A percentile compares a stretch with the other conserved stretches of the same genome.
phyloP scores from a whole-genome alignment of 2,329 filamentous ascomycete species.

The Escovopsis sp. region DNA sequence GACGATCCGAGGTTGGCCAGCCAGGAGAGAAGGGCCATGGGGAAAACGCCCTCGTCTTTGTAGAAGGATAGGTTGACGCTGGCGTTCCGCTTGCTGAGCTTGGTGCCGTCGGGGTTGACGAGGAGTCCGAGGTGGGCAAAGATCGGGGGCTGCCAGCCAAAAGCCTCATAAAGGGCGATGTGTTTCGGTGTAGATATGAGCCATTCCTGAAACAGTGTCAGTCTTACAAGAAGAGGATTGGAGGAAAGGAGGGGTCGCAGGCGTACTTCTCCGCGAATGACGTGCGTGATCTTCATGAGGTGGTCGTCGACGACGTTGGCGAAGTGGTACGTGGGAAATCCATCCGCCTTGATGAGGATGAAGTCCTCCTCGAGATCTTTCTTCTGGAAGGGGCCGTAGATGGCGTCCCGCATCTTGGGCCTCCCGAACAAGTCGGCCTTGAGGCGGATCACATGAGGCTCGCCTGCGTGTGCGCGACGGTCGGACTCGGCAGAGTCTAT shows the following conservation, averaged over 20 bases:
- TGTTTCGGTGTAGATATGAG: conserved; percentile 78
- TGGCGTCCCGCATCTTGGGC: conserved; percentile 56
- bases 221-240: background rate
- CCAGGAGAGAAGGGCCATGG: conserved; percentile 55
- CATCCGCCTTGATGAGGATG: conserved; percentile 81
- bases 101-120: conserved; percentile 51
- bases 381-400: conserved; percentile 56
- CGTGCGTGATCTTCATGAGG: conserved; percentile 88
- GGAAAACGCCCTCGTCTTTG: conserved; percentile 28
- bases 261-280: conserved; percentile 65
- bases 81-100: conserved; percentile 71
- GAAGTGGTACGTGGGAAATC: conserved; percentile 88
- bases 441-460: conserved; percentile 65
- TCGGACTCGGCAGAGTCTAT: conserved; percentile 53
- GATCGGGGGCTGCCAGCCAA: conserved; percentile 56
- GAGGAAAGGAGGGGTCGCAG: background rate
- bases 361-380: conserved; percentile 56
- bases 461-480: conserved; percentile 50
- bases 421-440: conserved; percentile 40
- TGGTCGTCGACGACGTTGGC: conserved; percentile 96
- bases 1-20: conserved; percentile 49
- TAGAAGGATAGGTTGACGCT: conserved; percentile 36
- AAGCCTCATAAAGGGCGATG: conserved; percentile 56
- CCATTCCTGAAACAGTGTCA: conserved; percentile 52
- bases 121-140: conserved; percentile 73